Base-by-base conservation (phyloP, 1,139 yeast species). In the Sugiyamaella xylanicola region DNA sequence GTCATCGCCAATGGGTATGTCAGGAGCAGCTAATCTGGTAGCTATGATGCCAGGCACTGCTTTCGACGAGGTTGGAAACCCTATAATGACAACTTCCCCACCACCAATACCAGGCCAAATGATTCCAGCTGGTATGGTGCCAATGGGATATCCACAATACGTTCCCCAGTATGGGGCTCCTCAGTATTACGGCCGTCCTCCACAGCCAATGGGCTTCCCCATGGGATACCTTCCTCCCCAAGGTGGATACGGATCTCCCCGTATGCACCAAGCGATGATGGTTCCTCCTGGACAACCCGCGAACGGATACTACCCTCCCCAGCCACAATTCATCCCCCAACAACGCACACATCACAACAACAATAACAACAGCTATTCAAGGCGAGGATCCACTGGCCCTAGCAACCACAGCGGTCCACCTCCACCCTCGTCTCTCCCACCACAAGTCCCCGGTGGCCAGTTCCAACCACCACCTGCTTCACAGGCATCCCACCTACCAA, bases 101-200 rank as follows among this genome's bases (percentile, higher is more conserved):
- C 65, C 67, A 8, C 65, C 66, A 17, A 54, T 62, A 17, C 63
- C 63, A 25, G 63, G 59, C 13, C 67, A 62, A 41, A 59, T 62
- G 58, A 55, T 62, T 19, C 53, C 53, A 22, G 63, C 63, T 19
- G 66, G 65, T 15, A 61, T 66, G 51, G 56, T 65, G 17, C 66
- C 65, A 13, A 61, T 57, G 16, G 65, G 58, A 19, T 63, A 62
- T 42, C 65, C 66, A 2, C 63, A 61, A 42, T 61, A 61, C 35
- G 56, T 58, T 27, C 61, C 66, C 2, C 63, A 63, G 42, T 52
- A 54, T 20, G 52, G 52, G 15, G 43, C 42, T 22, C 61, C 65
- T 1, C 65, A 61, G 51, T 61, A 57, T 37, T 58, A 58, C 42
- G 65, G 63, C 1, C 58, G 66, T 11, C 60, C 63, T 3, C 61